Evolutionary conservation across 2,329 filamentous ascomycete species (phyloP), one percentile per base, ranked within the genome.

Genomic region (Monosporascus sp.): DNA sequence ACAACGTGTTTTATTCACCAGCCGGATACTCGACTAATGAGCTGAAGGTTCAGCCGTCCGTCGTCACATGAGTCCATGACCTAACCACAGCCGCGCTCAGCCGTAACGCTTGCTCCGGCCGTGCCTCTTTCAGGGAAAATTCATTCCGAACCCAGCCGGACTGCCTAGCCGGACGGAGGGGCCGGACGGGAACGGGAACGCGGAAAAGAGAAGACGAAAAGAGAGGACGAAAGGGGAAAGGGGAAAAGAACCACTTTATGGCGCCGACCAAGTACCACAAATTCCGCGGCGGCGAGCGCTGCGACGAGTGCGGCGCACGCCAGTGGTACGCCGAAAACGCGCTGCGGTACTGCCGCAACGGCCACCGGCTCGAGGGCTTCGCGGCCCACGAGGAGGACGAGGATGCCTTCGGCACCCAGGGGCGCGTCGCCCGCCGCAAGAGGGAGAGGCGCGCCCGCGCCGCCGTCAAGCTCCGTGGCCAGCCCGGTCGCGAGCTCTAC

Each of bases 271-370:
- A 77, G 47, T 71, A 79, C 57, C 76, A 76, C 57, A 75, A 72
- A 47, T 80, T 84, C 59, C 75, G 75, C n/a, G 66, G 65, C 22
- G 78, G 77, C 35, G 76, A 84, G 61, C 71, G 75, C 46, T 83
- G 81, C 60, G 75, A 81, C 37, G 78, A 82, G 63, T 96, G 90
- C 66, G 85, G 87, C 55, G 87, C 88, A 49, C 79, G 78, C 43
- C 80, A 81, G 57, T 90, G 87, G 72, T 88, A 89, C 65, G 75
- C 85, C 35, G 84, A 91, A 59, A 88, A 88, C 69, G 89, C 90
- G 3, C 80, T 86, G 53, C 83, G 85, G 57, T 95, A 89, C 68
- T 96, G 90, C 70, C 79, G 86, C 58, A 85, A 89, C 60, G 90
- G 90, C 35, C 90, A 95, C 73, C 83, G 86, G 60, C 85, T 92